Conservation (phyloP, 2,329 filamentous ascomycete genomes). For the Pseudohalonectria lignicola region DNA sequence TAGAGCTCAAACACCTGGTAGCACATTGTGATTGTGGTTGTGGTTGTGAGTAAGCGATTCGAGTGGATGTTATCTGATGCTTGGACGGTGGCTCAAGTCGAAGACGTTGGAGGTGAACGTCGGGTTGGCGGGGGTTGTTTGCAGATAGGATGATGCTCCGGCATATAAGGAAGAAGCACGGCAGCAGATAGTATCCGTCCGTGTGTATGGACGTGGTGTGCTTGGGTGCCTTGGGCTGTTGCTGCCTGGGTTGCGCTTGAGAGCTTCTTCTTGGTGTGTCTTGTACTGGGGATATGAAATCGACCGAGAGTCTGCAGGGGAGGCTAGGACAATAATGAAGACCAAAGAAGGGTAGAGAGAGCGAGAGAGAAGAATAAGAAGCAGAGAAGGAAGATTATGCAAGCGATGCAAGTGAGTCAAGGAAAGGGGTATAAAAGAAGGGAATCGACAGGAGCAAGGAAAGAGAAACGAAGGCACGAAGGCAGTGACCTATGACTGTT, state of each 20-base stretch:
- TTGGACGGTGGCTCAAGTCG: no score
- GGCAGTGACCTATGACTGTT: conserved; percentile 2
- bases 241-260: background rate
- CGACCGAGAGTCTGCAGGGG: background rate
- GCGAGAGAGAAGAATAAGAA: background rate
- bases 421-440: conserved; percentile 1
- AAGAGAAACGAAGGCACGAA: background rate
- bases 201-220: no score
- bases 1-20: conserved; percentile 80
- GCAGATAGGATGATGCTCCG: background rate
- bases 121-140: background rate
- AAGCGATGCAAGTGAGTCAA: conserved; percentile 1
- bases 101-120: background rate
- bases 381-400: background rate
- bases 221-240: background rate
- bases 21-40: conserved; percentile 63
- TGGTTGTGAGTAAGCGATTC: no score
- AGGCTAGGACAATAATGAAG: background rate
- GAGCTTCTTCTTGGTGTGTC: background rate
- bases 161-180: no score
- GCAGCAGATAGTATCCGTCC: no score
- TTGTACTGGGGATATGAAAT: background rate
- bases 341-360: background rate
- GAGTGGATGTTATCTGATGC: no score
- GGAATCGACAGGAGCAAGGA: conserved; percentile 1